phyloP scores from a whole-genome alignment of 495 filamentous ascomycete species.

The Oleoguttula mirabilis region DNA sequence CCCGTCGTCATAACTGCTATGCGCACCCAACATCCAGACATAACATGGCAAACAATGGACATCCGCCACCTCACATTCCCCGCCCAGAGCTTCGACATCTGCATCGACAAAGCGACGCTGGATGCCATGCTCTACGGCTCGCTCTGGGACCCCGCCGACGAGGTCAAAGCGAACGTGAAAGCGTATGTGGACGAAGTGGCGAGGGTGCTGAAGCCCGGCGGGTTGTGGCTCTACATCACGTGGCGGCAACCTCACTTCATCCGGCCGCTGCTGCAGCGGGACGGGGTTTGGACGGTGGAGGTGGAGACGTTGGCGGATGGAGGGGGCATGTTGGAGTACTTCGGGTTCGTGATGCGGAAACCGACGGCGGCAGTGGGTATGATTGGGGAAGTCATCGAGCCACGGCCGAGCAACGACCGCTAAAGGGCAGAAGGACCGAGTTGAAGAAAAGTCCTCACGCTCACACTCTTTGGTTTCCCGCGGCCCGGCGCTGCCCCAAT shows the following conservation, averaged over 20 bases:
- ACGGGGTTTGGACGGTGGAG: slow-evolving; percentile 35
- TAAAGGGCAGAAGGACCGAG: no score
- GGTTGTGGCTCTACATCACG: slow-evolving; percentile 45
- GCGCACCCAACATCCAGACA: slow-evolving; percentile 26
- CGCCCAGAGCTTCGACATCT: slow-evolving; percentile 35
- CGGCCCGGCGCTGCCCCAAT: no score
- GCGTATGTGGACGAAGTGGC: slow-evolving; percentile 43
- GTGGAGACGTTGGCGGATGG: slow-evolving; percentile 31
- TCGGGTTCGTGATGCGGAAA: slow-evolving; percentile 38
- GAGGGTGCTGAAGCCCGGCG: slow-evolving; percentile 39
- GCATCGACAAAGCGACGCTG: slow-evolving; percentile 51
- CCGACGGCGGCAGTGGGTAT: no score
- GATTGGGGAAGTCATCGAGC: no score
- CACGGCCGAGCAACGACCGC: no score
- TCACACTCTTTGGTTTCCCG: no score
- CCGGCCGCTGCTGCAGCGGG: slow-evolving; percentile 36
- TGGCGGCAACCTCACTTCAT: slow-evolving; percentile 52
- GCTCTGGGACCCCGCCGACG: slow-evolving; percentile 43
- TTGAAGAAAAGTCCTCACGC: no score
- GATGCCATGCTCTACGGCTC: slow-evolving; percentile 51
- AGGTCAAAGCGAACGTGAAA: slow-evolving; percentile 39
- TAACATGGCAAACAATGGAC: slow-evolving; percentile 42
- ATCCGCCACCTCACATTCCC: slow-evolving; percentile 32
- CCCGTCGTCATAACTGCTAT: slow-evolving; percentile 40
- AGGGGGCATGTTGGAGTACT: slow-evolving; percentile 38